phyloP scores from a whole-genome alignment of 331 rosid species.

The Ulmus americana region DNA sequence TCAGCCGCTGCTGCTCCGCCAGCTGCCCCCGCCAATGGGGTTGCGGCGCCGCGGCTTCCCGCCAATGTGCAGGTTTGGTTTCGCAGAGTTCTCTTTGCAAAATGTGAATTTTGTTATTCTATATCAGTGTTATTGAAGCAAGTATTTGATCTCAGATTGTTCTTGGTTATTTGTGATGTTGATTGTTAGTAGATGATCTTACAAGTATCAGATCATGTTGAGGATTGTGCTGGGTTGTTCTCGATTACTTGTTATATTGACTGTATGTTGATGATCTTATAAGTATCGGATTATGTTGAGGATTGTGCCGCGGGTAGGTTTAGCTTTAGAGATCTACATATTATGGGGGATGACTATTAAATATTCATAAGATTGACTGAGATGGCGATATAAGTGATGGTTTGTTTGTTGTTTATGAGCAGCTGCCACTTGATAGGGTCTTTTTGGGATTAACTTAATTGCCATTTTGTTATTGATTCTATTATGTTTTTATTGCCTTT shows the following conservation, averaged over 20 bases:
- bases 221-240: neutral
- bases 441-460: too few relatives aligned
- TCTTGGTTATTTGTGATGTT: neutral
- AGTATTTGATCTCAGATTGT: neutral
- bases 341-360: neutral
- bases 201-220: neutral
- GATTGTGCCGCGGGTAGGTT: neutral
- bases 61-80: conserved; percentile 43
- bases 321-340: too few relatives aligned
- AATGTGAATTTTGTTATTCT: neutral
- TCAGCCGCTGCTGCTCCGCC: conserved; percentile 35
- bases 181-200: neutral
- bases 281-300: neutral
- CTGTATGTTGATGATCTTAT: neutral
- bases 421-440: neutral
- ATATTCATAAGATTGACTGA: neutral
- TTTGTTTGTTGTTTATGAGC: neutral
- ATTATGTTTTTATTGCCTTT: too few relatives aligned
- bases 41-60: conserved; percentile 34
- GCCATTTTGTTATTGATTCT: too few relatives aligned
- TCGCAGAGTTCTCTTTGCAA: too few relatives aligned
- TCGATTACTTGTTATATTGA: neutral
- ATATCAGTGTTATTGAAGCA: neutral
- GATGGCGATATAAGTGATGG: neutral
- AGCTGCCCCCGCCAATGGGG: conserved; percentile 25